Percentiles rank a stretch among this genome's conserved stretches.
Conservation (phyloP, 805 yeast species). For the Ogataea populi-albae region DNA sequence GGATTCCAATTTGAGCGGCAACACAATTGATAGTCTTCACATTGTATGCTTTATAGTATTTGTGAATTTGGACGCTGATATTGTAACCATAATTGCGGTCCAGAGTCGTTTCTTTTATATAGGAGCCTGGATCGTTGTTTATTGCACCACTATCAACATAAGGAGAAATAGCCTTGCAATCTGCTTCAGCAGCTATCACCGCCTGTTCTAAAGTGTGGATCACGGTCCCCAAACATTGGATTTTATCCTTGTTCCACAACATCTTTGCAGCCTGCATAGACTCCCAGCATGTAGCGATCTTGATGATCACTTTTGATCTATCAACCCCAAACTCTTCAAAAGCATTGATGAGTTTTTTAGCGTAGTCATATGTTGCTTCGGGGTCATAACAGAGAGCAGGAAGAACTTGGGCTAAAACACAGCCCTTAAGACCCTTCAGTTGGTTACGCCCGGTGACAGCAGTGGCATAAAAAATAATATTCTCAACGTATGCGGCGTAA, state of each 20-base stretch:
- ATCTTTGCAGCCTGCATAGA: slow-evolving; percentile 32
- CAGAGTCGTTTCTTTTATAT: slow-evolving; percentile 19
- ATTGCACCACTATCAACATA: slow-evolving; percentile 32
- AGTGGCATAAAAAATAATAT: slow-evolving; percentile 20
- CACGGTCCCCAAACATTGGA: slow-evolving; percentile 36
- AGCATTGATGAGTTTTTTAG: slow-evolving; percentile 28
- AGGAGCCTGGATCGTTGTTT: slow-evolving; percentile 27
- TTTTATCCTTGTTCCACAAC: slow-evolving; percentile 23
- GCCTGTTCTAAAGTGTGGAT: slow-evolving; percentile 36
- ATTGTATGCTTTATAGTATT: slow-evolving; percentile 32
- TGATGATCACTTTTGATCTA: slow-evolving; percentile 32
- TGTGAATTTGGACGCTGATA: slow-evolving; percentile 29
- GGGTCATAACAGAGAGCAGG: slow-evolving; percentile 29
- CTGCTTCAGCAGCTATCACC: slow-evolving; percentile 36
- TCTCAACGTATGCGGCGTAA: slow-evolving; percentile 15
- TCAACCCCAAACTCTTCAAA: slow-evolving; percentile 33
- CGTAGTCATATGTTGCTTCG: slow-evolving; percentile 26
- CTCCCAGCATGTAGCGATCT: slow-evolving; percentile 36
- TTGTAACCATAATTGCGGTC: slow-evolving; percentile 31
- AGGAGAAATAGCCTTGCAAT: slow-evolving; percentile 34
- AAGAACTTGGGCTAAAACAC: slow-evolving; percentile 29
- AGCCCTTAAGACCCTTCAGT: slow-evolving; percentile 19
- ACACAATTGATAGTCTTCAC: slow-evolving; percentile 31
- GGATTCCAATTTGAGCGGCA: slow-evolving; percentile 35
- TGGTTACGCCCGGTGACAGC: slow-evolving; percentile 27